Base-by-base conservation (phyloP, 208 protist species). In the Trypanosoma vivax region DNA sequence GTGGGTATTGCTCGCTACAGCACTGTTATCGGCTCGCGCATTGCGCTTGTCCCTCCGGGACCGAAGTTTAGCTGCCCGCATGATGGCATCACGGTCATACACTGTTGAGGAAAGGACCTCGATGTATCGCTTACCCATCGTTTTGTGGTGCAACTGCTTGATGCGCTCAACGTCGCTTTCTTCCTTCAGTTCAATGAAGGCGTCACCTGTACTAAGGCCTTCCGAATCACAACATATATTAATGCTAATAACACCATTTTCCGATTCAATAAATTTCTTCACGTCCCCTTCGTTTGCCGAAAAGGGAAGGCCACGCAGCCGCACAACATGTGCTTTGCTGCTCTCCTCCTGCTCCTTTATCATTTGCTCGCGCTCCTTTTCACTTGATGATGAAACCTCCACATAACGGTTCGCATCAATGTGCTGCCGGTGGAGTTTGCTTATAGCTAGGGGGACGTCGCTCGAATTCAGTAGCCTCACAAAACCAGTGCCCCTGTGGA, bases 241-340 rank as follows among this genome's bases (percentile, higher is more conserved):
- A 11, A 88, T 25, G 14, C 61, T 53, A 5, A 61, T 19, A 19
- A 78, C 67, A 24, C 64, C 65, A 0, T 60, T 34, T 6, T 83
- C 64, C 16, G 18, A 46, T 3, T 50, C 29, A 11, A 90, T 34
- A 39, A 90, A 90, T 13, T 48, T 54, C 10, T 27, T 30, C 18
- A 93, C 65, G 48, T 93, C 79, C 1, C 69, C 54, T 39, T 74
- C 64, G 2, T 68, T 76, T 10, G 76, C 28, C 1, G 19, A 31
- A 59, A 83, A 93, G 10, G 85, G 85, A 1, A 93, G 51, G 5
- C 85, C 85, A 5, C 82, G 78, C 7, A 93, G 72, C 14, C 75
- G 71, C n/a, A 80, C 64, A 0, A 84, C 76, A 13, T 68, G 28
- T 14, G 43, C 42, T 37, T 63, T 70, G 50, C 50, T 54, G 47